Conservation (phyloP, 2,329 filamentous ascomycete genomes). For the Shiraia sp. region DNA sequence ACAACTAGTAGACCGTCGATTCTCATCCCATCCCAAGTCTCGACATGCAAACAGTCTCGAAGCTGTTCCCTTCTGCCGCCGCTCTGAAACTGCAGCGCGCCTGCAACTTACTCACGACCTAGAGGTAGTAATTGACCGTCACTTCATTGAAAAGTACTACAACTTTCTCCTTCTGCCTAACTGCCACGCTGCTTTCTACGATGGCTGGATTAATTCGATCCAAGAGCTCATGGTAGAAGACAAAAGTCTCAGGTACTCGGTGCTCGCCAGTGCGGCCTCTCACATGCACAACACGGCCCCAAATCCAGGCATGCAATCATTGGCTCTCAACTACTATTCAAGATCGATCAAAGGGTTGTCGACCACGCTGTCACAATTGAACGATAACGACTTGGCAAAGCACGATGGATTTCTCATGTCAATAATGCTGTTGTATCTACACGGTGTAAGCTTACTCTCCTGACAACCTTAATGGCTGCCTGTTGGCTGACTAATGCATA, state of each 20-base stretch:
- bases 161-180: slow-evolving; percentile 28
- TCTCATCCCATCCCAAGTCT: slow-evolving; percentile 10
- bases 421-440: slow-evolving; percentile 18
- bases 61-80: background rate
- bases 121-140: slow-evolving; percentile 12
- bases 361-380: slow-evolving; percentile 1
- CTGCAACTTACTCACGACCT: slow-evolving; percentile 4
- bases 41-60: slow-evolving; percentile 3
- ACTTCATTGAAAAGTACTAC: slow-evolving; percentile 18
- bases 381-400: slow-evolving; percentile 4
- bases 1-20: slow-evolving; percentile 16
- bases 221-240: slow-evolving; percentile 29
- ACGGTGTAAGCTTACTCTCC: slow-evolving; percentile 8
- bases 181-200: slow-evolving; percentile 34
- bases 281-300: slow-evolving; percentile 15
- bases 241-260: slow-evolving; percentile 34
- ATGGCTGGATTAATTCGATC: slow-evolving; percentile 36
- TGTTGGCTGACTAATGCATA: background rate
- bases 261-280: slow-evolving; percentile 23
- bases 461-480: background rate
- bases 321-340: slow-evolving; percentile 16
- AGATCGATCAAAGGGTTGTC: slow-evolving; percentile 13
- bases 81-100: slow-evolving; percentile 7
- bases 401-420: slow-evolving; percentile 16
- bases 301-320: slow-evolving; percentile 9